These are phyloP conservation scores for Penicillium goetzii DNA, from an alignment of 495 filamentous ascomycete genomes.

Conservation along the genomic window DNA sequence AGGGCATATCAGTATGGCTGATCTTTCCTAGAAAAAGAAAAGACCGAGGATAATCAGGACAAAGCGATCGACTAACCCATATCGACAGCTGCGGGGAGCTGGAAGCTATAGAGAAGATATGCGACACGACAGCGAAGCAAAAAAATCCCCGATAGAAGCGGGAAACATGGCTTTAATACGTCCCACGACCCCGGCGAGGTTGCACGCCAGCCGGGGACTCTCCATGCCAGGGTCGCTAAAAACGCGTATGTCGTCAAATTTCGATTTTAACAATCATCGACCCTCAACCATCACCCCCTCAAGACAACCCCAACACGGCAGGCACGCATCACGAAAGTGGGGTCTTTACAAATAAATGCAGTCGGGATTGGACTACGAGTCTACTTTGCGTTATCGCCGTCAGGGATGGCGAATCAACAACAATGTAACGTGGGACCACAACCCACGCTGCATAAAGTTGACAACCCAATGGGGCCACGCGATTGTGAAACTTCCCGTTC, in stretches of 20 bases:
- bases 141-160: neutral
- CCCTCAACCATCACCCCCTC: neutral
- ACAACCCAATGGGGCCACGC: neutral
- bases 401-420: neutral
- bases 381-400: neutral
- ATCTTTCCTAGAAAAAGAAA: neutral
- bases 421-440: neutral
- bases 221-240: neutral
- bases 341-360: neutral
- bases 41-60: neutral
- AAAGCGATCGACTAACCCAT: neutral
- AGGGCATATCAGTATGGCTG: neutral
- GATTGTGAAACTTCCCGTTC: neutral
- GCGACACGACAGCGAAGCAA: neutral
- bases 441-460: neutral
- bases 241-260: neutral
- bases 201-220: neutral
- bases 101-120: neutral
- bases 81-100: neutral
- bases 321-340: neutral
- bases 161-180: neutral
- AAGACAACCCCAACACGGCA: neutral
- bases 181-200: neutral
- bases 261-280: neutral
- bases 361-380: neutral